Conservation (phyloP, 2,329 filamentous ascomycete species). For the Neonectria neomacrospora region DNA sequence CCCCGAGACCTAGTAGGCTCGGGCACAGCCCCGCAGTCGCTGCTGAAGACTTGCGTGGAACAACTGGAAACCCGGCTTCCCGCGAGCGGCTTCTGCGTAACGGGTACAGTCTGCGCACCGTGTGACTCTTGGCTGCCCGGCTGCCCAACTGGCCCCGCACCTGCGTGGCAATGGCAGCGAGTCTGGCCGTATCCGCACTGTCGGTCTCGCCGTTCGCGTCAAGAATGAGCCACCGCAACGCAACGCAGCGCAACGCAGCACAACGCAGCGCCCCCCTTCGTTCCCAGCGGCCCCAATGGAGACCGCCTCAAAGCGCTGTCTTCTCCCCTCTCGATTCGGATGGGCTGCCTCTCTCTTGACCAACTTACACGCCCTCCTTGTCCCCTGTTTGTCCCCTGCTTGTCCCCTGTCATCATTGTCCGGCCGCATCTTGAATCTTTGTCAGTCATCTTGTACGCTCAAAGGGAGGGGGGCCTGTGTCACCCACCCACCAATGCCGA, state of each 20-base stretch:
- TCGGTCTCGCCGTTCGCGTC: constrained; percentile 2
- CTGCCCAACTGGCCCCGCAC: constrained; percentile 1
- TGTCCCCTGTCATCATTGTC: background rate
- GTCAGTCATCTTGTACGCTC: background rate
- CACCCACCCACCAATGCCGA: background rate
- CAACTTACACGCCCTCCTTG: background rate
- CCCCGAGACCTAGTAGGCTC: too few species aligned
- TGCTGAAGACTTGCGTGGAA: constrained; percentile 20
- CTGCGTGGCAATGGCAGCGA: background rate
- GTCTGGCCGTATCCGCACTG: constrained; percentile 21
- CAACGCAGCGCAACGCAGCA: background rate
- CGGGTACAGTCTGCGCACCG: constrained; percentile 20
- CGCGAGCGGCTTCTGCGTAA: constrained; percentile 9
- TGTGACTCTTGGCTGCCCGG: constrained; percentile 14
- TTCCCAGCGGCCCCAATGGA: background rate
- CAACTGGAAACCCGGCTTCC: background rate
- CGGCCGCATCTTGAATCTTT: background rate
- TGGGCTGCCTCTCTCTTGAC: constrained; percentile 22
- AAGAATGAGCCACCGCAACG: constrained; percentile 24
- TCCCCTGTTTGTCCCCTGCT: background rate
- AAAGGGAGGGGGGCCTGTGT: background rate
- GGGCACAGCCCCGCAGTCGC: constrained; percentile 23
- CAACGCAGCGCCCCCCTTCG: background rate
- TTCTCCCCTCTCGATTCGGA: background rate
- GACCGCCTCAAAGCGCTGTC: background rate